Conservation (phyloP, 2,329 filamentous ascomycete genomes). For the Colletotrichum plurivorum region DNA sequence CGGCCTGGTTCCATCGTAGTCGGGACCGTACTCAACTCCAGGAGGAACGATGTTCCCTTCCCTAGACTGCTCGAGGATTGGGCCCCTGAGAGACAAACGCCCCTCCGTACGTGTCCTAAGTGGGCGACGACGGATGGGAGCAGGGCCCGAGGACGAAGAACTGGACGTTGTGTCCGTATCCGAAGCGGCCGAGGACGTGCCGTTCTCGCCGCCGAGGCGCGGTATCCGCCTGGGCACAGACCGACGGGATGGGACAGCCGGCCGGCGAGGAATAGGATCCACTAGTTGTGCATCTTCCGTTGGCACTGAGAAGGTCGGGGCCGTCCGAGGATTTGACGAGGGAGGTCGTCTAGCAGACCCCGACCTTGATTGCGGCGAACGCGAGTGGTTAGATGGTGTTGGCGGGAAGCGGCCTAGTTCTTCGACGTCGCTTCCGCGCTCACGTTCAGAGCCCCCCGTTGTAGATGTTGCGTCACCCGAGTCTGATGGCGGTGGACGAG, state of each 20-base stretch:
- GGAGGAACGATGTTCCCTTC: slow-evolving; percentile 20
- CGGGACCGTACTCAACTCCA: slow-evolving; percentile 22
- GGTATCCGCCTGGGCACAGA: slow-evolving; percentile 21
- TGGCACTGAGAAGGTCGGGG: slow-evolving; percentile 20
- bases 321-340: slow-evolving; percentile 3
- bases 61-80: slow-evolving; percentile 16
- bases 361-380: slow-evolving; percentile 4
- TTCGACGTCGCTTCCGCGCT: slow-evolving; percentile 16
- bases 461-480: neutral
- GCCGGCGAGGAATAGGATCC: slow-evolving; percentile 27
- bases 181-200: slow-evolving; percentile 15
- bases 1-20: slow-evolving; percentile 19
- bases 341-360: slow-evolving; percentile 18
- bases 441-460: slow-evolving; percentile 23
- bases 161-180: slow-evolving; percentile 35
- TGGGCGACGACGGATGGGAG: slow-evolving; percentile 27
- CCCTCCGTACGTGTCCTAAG: slow-evolving; percentile 20
- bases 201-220: slow-evolving; percentile 23
- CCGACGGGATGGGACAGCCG: slow-evolving; percentile 13
- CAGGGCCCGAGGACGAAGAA: slow-evolving; percentile 25
- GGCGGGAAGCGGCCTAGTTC: slow-evolving; percentile 19
- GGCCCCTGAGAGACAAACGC: slow-evolving; percentile 23
- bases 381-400: neutral
- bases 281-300: slow-evolving; percentile 29
- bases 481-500: slow-evolving; percentile 18